A percentile compares a stretch with the other conserved stretches of the same genome.
Conservation (phyloP, 345 rosid species). For the Linum tenue region DNA sequence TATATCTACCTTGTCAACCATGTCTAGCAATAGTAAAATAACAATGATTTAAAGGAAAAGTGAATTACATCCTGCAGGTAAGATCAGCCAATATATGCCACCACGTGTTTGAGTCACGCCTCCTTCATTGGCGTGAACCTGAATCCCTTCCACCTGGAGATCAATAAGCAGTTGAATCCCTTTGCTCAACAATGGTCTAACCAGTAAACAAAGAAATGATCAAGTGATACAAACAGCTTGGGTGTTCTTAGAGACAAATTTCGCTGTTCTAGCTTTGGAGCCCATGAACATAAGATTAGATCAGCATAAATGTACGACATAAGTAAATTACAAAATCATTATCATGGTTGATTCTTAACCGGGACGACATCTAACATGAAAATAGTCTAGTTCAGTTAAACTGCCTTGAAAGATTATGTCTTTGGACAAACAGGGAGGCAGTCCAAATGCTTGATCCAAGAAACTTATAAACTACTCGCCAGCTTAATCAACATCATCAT, state of each 20-base stretch:
- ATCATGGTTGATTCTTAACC: neutral
- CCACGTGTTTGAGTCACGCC: constrained; percentile 93
- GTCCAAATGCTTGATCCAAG: neutral
- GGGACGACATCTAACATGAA: too few species aligned
- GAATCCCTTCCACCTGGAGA: constrained; percentile 84
- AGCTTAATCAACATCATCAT: too few species aligned
- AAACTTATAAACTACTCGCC: too few species aligned
- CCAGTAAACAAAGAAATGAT: neutral
- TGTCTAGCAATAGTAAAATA: constrained; percentile 6
- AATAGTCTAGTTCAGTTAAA: neutral
- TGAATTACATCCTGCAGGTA: constrained; percentile 94
- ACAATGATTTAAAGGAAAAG: constrained; percentile 14
- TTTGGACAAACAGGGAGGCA: neutral
- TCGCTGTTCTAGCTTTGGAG: neutral
- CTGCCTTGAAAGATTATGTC: neutral
- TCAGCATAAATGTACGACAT: neutral
- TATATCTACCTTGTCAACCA: neutral
- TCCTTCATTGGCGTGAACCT: constrained; percentile 93
- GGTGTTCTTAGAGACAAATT: neutral
- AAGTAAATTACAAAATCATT: neutral
- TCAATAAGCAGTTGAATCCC: neutral
- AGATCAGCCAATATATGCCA: constrained; percentile 82
- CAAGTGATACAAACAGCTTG: neutral
- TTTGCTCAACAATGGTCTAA: neutral
- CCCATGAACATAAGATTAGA: too few species aligned